These are phyloP conservation scores for Fusarium redolens DNA, from an alignment of 2,329 filamentous ascomycete species.

Conservation along the genomic window DNA sequence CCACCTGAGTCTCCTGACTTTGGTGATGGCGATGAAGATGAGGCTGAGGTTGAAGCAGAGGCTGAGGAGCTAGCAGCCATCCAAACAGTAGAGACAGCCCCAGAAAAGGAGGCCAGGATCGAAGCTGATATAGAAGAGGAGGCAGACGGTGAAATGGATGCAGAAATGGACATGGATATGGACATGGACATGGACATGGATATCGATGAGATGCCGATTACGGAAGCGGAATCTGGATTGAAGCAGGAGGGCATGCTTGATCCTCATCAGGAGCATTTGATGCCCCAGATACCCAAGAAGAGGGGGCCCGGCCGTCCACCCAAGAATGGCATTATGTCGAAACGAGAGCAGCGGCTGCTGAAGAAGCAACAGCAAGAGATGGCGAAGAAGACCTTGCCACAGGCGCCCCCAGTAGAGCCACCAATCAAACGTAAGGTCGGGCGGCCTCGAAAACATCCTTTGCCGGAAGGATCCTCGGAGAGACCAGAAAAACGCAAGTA, in stretches of 20 bases:
- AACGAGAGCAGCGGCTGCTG: conserved; percentile 74
- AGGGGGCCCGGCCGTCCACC: conserved; percentile 84
- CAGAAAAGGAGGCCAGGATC: conserved; percentile 45
- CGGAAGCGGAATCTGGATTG: conserved; percentile 41
- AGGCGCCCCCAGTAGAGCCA: conserved; percentile 59
- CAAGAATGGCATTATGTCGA: conserved; percentile 86
- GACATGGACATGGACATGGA: conserved; percentile 37
- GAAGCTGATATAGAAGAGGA: conserved; percentile 42
- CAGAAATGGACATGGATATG: conserved; percentile 37
- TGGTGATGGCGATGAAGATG: conserved; percentile 51
- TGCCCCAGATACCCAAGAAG: conserved; percentile 68
- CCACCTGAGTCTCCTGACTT: conserved; percentile 55
- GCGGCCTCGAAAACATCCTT: conserved; percentile 71
- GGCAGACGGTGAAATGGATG: conserved; percentile 8
- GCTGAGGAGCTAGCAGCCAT: conserved; percentile 40
- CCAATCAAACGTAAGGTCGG: conserved; percentile 73
- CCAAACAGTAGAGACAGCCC: conserved; percentile 42
- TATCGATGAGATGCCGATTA: conserved; percentile 40
- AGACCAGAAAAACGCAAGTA: conserved; percentile 74
- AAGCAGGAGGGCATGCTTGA: conserved; percentile 47
- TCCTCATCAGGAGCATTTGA: conserved; percentile 48
- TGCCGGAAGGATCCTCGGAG: conserved; percentile 66
- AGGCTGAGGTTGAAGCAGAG: conserved; percentile 35
- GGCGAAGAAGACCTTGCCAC: conserved; percentile 63
- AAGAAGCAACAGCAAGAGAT: conserved; percentile 65